Base-by-base conservation (phyloP, 805 yeast genomes). In the Kodamaea neixiangensis region DNA sequence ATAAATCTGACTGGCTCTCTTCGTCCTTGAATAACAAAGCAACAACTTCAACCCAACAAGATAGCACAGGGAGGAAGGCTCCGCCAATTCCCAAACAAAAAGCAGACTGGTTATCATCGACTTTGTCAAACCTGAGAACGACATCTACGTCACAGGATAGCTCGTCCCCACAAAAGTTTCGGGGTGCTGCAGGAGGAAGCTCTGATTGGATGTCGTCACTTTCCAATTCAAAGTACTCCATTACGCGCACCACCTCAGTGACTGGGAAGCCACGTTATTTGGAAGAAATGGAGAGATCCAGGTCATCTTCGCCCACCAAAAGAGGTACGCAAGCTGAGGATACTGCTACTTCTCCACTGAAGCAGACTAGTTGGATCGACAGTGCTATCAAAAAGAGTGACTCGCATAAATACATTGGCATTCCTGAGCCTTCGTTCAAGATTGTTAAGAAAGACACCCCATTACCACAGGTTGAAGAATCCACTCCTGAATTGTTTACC, bases 321-420 rank as follows among this genome's bases (percentile, higher is more conserved):
- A 15, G n/a, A 15, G 21, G 21, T 17, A 15, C 21, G 7, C 20
- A 37, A 11, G 41, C 15, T 17, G 41, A 37, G 11, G 19, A 19
- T 17, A 13, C 21, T 10, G 29, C 19, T 9, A 4, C 3, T 9
- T 44, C 46, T 13, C 39, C 38, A 7, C 39, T 44, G 48, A 51
- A 51, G 20, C 53, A 51, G 14, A 48, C 47, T 10, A 55, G 54
- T 17, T 55, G 58, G 58, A 52, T 55, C 7, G 56, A 55, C 31
- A 55, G 58, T 42, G 58, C 58, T 1, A 40, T 55, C 11, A 51
- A 52, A 17, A 54, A 56, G 51, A 56, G 52, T 19, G 61, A 56
- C 21, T 49, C 55, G 7, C 50, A 52, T 37, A 46, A 25, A 17
- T 47, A 47, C 31, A 35, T 51, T 43, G 60, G 57, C 17, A 48